phyloP scores from a whole-genome alignment of 2,329 filamentous ascomycete genomes.

The Colletotrichum sp. region DNA sequence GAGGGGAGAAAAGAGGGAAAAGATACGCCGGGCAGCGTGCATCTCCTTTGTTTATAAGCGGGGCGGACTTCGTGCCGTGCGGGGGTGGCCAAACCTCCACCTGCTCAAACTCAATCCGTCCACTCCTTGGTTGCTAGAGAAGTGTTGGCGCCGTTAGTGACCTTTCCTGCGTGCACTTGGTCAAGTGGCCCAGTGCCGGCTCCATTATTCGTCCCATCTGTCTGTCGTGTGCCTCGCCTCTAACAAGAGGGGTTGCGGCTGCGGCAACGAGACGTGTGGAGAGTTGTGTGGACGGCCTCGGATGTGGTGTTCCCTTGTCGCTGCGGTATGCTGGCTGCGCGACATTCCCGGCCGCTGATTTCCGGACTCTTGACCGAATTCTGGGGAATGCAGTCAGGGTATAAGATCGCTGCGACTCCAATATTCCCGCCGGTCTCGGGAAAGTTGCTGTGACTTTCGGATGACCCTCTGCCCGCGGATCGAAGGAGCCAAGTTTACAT shows the following conservation, averaged over 20 bases:
- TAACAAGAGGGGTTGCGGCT: neutral
- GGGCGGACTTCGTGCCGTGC: conserved; percentile 22
- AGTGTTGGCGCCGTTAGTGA: neutral
- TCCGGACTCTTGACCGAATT: neutral
- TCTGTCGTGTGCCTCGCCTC: neutral
- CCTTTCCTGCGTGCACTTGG: neutral
- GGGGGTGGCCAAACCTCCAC: conserved; percentile 9
- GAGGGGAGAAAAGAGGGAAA: conserved; percentile 15
- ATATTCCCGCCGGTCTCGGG: neutral
- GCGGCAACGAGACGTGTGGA: neutral
- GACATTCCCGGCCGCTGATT: neutral
- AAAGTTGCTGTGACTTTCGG: neutral
- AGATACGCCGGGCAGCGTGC: neutral
- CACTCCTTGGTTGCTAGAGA: neutral
- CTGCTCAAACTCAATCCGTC: neutral
- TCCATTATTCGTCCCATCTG: neutral
- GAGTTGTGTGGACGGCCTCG: neutral
- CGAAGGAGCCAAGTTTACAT: neutral
- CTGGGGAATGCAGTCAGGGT: conserved; percentile 1
- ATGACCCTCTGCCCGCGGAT: neutral
- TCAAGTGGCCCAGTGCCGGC: neutral
- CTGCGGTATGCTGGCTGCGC: neutral
- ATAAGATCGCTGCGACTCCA: conserved; percentile 15
- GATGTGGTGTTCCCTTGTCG: neutral
- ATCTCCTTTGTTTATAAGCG: conserved; percentile 21